Conservation (phyloP, 2,329 filamentous ascomycete genomes). For the Pseudocercospora musae region DNA sequence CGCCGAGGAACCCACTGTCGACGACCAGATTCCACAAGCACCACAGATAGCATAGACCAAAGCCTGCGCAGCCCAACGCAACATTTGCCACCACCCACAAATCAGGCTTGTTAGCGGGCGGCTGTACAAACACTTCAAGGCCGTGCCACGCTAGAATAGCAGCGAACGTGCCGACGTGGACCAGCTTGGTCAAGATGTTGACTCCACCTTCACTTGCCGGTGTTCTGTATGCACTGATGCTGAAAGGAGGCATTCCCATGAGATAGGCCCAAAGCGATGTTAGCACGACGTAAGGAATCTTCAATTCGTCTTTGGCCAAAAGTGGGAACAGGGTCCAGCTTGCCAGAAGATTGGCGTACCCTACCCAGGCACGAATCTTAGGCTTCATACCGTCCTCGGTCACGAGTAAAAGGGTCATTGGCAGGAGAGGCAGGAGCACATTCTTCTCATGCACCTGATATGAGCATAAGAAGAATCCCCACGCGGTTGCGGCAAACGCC, state of each 20-base stretch:
- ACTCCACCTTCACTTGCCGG: conserved; percentile 24
- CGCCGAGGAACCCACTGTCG: conserved; percentile 52
- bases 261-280: conserved; percentile 89
- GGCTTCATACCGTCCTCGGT: conserved; percentile 73
- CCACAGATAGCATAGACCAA: conserved; percentile 86
- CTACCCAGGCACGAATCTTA: conserved; percentile 80
- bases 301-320: conserved; percentile 77
- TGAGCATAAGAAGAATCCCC: conserved; percentile 96
- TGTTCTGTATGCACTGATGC: conserved; percentile 59
- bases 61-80: conserved; percentile 78
- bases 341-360: conserved; percentile 88
- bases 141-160: conserved; percentile 80
- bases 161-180: conserved; percentile 74
- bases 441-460: conserved; percentile 99
- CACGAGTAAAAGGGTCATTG: conserved; percentile 85
- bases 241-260: conserved; percentile 78
- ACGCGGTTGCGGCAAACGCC: conserved; percentile 78
- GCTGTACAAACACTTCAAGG: conserved; percentile 62
- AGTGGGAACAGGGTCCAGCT: conserved; percentile 93
- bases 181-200: conserved; percentile 49
- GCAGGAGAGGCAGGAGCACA: conserved; percentile 83
- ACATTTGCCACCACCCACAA: conserved; percentile 93
- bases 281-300: conserved; percentile 79
- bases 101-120: conserved; percentile 79
- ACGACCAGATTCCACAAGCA: conserved; percentile 68